Base-by-base conservation (phyloP, 163 green algal genomes). In the Chlamydomonas reinhardtii region DNA sequence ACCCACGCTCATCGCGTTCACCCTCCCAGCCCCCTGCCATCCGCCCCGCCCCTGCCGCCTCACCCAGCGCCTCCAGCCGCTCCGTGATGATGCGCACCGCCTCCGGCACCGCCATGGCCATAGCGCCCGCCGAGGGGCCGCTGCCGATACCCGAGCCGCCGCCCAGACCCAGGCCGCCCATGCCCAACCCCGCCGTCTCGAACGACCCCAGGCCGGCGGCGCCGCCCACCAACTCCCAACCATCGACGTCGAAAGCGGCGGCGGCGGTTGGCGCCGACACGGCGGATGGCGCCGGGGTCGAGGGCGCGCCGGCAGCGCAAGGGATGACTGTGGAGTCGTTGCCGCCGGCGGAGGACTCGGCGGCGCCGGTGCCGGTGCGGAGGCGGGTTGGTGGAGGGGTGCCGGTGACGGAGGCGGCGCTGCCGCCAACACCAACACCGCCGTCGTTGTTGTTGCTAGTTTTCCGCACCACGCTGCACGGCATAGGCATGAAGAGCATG, bases 21-120 rank as follows among this genome's bases (percentile, higher is more conserved):
- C 39, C 5, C 5, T 8, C 71, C 71, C 35, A 25, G 2, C 71
- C 39, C 71, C 24, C 71, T 76, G 19, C 71, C 39, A 22, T 0
- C 11, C 9, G 12, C n/a, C 66, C 39, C 43, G 11, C 56, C 0
- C 29, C 74, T 22, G 62, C 37, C 39, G 5, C 6, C 76, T 20
- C 61, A 88, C 82, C 82, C 73, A 83, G 62, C 43, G 82, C 83
- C 31, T 84, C 83, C 83, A 93, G 83, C 43, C 88, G 73, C 39
- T 82, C 62, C 74, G 74, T 52, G 74, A 84, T 84, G 48, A 84
- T 61, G 22, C 69, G 74, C 48, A 89, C 39, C 25, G 66, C 77
- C 72, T 90, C 79, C 0, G 64, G 48, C 39, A 73, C 65, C 31
- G 52, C 52, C 11, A 56, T 20, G 0, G 22, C 76, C n/a, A 20